Conservation (phyloP, 257 asterid species). For the Voacanga thouarsii region DNA sequence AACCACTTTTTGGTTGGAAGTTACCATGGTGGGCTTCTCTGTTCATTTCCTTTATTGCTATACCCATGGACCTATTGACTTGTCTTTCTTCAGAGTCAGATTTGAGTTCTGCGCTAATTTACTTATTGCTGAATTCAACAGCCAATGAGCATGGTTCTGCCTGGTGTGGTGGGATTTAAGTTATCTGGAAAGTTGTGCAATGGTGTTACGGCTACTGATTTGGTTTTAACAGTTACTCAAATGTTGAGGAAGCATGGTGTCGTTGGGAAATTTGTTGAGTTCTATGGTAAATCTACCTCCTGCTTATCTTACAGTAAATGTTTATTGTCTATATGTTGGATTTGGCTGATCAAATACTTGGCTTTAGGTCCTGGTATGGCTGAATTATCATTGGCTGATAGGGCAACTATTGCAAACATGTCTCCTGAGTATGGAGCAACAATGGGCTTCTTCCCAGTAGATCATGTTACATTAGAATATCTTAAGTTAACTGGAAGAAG, state of each 20-base stretch:
- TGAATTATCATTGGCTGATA: conserved; percentile 71
- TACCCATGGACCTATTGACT: neutral
- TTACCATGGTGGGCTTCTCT: neutral
- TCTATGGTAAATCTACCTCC: conserved; percentile 44
- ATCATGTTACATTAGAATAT: conserved; percentile 78
- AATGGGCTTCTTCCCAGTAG: conserved; percentile 98
- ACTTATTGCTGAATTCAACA: conserved; percentile 22
- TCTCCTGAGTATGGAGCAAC: conserved; percentile 98
- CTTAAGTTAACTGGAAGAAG: conserved; percentile 84
- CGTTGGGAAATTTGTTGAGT: conserved; percentile 84
- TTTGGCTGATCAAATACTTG: neutral
- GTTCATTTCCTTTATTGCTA: neutral
- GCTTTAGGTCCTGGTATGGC: conserved; percentile 76
- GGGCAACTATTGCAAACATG: conserved; percentile 97
- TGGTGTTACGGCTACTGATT: conserved; percentile 92
- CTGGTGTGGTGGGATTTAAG: conserved; percentile 93
- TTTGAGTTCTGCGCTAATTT: neutral
- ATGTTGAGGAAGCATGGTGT: conserved; percentile 89
- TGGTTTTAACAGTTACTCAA: conserved; percentile 86
- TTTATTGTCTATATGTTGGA: neutral
- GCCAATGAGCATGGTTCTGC: conserved; percentile 98
- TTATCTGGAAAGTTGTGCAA: conserved; percentile 70
- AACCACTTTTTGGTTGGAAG: neutral
- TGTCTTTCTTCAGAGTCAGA: too few relatives aligned
- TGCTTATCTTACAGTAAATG: neutral